Evolutionary conservation across 2,329 filamentous ascomycete genomes (phyloP).

Genomic region (Neocatenulostroma microsporum): DNA sequence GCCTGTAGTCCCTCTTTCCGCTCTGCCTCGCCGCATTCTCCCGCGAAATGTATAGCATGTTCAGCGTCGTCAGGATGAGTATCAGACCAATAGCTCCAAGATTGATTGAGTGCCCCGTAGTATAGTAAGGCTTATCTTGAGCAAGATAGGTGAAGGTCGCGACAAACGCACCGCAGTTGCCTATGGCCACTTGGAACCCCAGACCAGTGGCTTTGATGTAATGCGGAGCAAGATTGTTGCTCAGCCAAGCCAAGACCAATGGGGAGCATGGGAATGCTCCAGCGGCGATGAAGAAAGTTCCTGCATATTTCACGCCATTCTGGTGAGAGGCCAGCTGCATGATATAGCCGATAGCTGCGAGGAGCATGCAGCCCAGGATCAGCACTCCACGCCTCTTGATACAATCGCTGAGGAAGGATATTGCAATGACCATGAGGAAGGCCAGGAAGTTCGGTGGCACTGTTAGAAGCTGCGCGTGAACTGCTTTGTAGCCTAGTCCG

Average conservation of each 20-base stretch:
- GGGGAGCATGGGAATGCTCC: constrained; percentile 29
- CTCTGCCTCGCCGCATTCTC: constrained; percentile 36
- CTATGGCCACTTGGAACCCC: constrained; percentile 35
- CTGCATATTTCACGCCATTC: constrained; percentile 31
- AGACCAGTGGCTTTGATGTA: constrained; percentile 38
- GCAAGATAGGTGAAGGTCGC: constrained; percentile 40
- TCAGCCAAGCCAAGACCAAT: constrained; percentile 32
- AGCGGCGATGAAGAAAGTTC: constrained; percentile 33
- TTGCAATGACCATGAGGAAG: constrained; percentile 22
- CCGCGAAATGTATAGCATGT: constrained; percentile 35
- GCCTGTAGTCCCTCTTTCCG: constrained; percentile 33
- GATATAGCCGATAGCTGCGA: constrained; percentile 33
- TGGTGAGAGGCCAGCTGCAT: constrained; percentile 30
- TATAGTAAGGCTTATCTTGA: constrained; percentile 34
- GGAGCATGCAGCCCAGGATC: constrained; percentile 20
- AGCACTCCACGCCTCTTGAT: constrained; percentile 29
- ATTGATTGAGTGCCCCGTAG: constrained; percentile 36
- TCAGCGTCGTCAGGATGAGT: constrained; percentile 25
- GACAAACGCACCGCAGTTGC: constrained; percentile 39
- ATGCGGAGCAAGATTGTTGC: constrained; percentile 39
- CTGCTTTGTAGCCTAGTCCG: constrained; percentile 35
- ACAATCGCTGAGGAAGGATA: constrained; percentile 23
- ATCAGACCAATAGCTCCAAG: constrained; percentile 34
- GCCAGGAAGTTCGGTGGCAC: constrained; percentile 32
- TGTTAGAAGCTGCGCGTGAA: constrained; percentile 35